A percentile compares a stretch with the other conserved stretches of the same genome.
phyloP scores from a whole-genome alignment of 192 early-diverging fungal genomes.

The Chytriomyces confervae region DNA sequence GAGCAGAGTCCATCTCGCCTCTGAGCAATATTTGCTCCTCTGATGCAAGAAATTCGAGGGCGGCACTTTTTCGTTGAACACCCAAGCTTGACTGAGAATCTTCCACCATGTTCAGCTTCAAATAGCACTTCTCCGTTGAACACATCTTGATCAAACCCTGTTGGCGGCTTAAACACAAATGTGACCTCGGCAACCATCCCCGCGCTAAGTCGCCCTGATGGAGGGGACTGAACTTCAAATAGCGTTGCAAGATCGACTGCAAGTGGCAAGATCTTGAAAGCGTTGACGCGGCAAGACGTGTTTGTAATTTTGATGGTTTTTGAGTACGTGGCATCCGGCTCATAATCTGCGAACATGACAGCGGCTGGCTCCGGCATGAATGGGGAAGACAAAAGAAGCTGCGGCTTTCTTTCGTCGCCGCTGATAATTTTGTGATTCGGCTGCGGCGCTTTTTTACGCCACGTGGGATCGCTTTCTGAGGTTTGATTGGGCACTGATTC shows the following conservation, averaged over 20 bases:
- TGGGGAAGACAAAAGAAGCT: neutral
- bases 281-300: constrained; percentile 41
- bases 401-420: neutral
- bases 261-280: constrained; percentile 38
- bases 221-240: constrained; percentile 31
- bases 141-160: constrained; percentile 39
- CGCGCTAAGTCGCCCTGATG: constrained; percentile 43
- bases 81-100: constrained; percentile 30
- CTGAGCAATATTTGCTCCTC: constrained; percentile 11
- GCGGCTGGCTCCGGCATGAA: constrained; percentile 30
- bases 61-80: constrained; percentile 38
- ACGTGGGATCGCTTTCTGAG: no score
- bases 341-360: constrained; percentile 42
- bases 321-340: constrained; percentile 31
- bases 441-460: neutral
- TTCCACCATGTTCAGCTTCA: constrained; percentile 35
- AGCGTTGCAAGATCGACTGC: constrained; percentile 37
- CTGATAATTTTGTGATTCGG: constrained; percentile 22
- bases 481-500: no score
- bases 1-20: no score
- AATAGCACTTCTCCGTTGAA: constrained; percentile 34
- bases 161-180: constrained; percentile 38
- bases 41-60: constrained; percentile 28
- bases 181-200: constrained; percentile 40
- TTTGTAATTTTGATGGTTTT: constrained; percentile 41